Percentiles rank a stretch among this genome's conserved stretches.
These are phyloP conservation scores for Durusdinium trenchii DNA, from an alignment of 73 alveolate species.

Conservation along the genomic window DNA sequence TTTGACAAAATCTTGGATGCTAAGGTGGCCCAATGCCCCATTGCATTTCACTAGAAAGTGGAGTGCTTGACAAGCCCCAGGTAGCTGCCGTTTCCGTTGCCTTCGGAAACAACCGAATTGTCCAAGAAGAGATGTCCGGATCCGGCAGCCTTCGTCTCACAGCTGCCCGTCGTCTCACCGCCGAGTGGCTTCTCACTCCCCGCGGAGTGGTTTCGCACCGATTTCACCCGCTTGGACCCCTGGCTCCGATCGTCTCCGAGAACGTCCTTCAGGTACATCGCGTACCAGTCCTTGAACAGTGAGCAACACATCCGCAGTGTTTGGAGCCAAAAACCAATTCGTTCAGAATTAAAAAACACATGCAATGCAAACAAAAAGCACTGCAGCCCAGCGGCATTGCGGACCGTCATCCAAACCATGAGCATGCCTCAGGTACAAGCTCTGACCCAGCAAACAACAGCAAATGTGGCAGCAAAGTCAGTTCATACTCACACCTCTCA, in stretches of 20 bases:
- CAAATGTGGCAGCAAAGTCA: too few relatives aligned
- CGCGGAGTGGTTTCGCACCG: not conserved
- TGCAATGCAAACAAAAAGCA: not conserved
- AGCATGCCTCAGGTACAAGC: not conserved
- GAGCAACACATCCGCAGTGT: not conserved
- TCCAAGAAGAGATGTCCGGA: too few relatives aligned
- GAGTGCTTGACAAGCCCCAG: too few relatives aligned
- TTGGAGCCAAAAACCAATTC: not conserved
- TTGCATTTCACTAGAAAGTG: not conserved
- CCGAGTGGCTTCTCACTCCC: not conserved
- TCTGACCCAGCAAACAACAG: not conserved
- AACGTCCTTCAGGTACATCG: slow-evolving; percentile 60
- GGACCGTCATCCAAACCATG: slow-evolving; percentile 44
- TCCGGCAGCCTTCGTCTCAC: not conserved
- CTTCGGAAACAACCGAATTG: too few relatives aligned
- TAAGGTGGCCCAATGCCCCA: not conserved
- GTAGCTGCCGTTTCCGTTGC: too few relatives aligned
- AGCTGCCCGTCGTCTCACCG: not conserved
- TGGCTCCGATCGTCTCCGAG: slow-evolving; percentile 58
- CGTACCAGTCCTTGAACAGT: slow-evolving; percentile 53
- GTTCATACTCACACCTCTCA: not conserved
- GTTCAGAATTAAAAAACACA: not conserved
- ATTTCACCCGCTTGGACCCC: not conserved
- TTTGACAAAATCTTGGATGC: not conserved
- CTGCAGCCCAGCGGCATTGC: slow-evolving; percentile 26